A percentile compares a stretch with the other conserved stretches of the same genome.
Conservation (phyloP, 495 filamentous ascomycete species). For the Penicillium cinerascens region DNA sequence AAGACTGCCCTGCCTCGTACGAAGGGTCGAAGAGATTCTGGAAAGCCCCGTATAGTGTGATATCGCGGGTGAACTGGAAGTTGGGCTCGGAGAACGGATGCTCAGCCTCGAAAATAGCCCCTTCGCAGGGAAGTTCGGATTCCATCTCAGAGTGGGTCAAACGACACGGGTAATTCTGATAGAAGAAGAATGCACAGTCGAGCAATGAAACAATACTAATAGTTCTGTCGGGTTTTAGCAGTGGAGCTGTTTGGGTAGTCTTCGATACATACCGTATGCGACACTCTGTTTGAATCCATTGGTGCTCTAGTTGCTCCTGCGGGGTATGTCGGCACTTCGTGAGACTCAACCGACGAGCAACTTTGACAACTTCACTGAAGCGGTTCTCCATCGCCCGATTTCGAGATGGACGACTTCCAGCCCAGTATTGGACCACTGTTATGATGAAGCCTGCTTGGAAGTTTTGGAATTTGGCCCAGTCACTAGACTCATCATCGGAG, state of each 20-base stretch:
- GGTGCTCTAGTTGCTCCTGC: conserved; percentile 27
- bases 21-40: conserved; percentile 30
- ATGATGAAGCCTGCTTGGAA: conserved; percentile 46
- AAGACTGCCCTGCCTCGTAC: conserved; percentile 4
- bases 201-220: conserved; percentile 37
- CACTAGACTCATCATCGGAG: conserved; percentile 21
- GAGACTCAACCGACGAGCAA: conserved; percentile 39
- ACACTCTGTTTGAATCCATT: conserved; percentile 47
- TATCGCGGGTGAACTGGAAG: conserved; percentile 32
- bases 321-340: conserved; percentile 30
- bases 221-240: conserved; percentile 27
- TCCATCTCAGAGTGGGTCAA: conserved; percentile 36
- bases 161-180: conserved; percentile 44
- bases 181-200: conserved; percentile 47
- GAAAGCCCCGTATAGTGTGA: conserved; percentile 34
- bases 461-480: conserved; percentile 42
- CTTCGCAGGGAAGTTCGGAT: conserved; percentile 38
- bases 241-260: neutral
- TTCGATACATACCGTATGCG: conserved; percentile 34
- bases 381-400: conserved; percentile 45
- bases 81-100: conserved; percentile 40
- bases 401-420: conserved; percentile 36
- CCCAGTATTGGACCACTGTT: conserved; percentile 44
- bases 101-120: conserved; percentile 34
- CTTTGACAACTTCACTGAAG: conserved; percentile 43